Evolutionary conservation across 164 flowering plant genomes (phyloP).

Genomic region (Litsea cubeba): DNA sequence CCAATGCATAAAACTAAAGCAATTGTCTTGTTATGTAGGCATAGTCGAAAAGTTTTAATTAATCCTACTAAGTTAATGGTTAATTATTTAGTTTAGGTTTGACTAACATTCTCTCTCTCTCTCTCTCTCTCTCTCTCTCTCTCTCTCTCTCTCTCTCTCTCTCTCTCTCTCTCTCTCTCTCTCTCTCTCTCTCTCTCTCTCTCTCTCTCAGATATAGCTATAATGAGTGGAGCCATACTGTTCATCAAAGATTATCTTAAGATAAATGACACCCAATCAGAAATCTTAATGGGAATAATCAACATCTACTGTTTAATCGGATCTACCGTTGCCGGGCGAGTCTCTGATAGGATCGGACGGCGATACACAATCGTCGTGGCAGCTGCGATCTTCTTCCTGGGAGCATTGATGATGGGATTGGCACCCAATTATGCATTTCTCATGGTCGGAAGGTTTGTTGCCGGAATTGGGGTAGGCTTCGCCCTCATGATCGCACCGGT

Average conservation of each 20-base stretch:
- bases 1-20: too few relatives aligned
- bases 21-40: too few relatives aligned
- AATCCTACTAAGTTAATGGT: too few relatives aligned
- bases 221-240: constrained; percentile 15
- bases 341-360: constrained; percentile 17
- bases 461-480: constrained; percentile 15
- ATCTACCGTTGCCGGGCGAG: constrained; percentile 7
- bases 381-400: constrained; percentile 10
- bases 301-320: constrained; percentile 12
- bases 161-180: too few relatives aligned
- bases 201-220: constrained; percentile 4
- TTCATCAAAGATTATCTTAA: constrained; percentile 13
- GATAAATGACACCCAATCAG: constrained; percentile 4
- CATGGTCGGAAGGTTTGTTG: constrained; percentile 15
- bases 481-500: constrained; percentile 16
- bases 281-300: constrained; percentile 9
- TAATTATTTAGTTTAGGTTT: too few relatives aligned
- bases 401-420: constrained; percentile 13
- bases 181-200: not conserved
- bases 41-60: too few relatives aligned
- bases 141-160: not conserved
- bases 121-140: not conserved
- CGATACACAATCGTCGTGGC: constrained; percentile 14
- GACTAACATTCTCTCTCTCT: too few relatives aligned
- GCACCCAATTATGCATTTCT: constrained; percentile 14